These are phyloP conservation scores for Dentipellis sp. DNA, from an alignment of 768 basidiomycete genomes.

Conservation along the genomic window DNA sequence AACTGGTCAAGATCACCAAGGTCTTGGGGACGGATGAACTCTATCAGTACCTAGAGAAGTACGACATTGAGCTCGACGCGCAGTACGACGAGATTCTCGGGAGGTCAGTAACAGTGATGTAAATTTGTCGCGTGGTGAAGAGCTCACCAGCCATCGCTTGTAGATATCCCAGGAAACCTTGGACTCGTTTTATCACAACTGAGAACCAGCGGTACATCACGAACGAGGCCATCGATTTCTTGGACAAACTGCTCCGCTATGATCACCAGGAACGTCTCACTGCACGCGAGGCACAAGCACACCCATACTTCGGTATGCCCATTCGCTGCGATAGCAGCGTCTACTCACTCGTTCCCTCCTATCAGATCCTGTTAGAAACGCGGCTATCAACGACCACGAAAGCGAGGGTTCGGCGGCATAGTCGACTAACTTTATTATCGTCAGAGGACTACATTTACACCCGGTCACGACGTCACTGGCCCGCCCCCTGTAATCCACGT, in stretches of 20 bases:
- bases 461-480: conserved; percentile 4
- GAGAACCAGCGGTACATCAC: conserved; percentile 96
- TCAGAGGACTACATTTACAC: conserved; percentile 5
- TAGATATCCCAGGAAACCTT: conserved; percentile 89
- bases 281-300: conserved; percentile 84
- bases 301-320: conserved; percentile 80
- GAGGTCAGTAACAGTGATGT: conserved; percentile 35
- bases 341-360: neutral
- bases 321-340: neutral
- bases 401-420: conserved; percentile 45
- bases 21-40: conserved; percentile 95
- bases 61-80: conserved; percentile 91
- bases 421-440: neutral
- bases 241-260: conserved; percentile 92
- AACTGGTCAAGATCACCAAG: conserved; percentile 96
- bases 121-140: conserved; percentile 4
- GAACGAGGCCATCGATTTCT: conserved; percentile 92
- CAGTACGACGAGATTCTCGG: conserved; percentile 93
- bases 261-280: conserved; percentile 97
- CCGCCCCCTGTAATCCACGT: conserved; percentile 11
- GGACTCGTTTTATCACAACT: conserved; percentile 91
- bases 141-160: conserved; percentile 1
- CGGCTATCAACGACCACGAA: conserved; percentile 46
- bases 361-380: conserved; percentile 61
- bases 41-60: conserved; percentile 88